phyloP scores from a whole-genome alignment of 106 monocot genomes.

The Dioscorea alata region DNA sequence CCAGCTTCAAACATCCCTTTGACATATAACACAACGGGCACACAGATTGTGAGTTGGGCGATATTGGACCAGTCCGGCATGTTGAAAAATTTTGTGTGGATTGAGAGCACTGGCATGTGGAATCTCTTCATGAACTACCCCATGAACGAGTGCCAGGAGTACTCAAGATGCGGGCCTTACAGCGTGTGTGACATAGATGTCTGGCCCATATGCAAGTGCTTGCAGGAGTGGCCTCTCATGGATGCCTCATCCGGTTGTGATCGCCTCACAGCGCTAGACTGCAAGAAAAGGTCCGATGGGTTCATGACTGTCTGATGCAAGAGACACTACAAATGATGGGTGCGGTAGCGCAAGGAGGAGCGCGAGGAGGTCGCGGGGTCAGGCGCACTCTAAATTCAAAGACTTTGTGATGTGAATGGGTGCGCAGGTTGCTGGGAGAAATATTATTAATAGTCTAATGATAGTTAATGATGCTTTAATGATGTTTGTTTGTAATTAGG shows the following conservation, averaged over 20 bases:
- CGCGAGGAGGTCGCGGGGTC: too few relatives aligned
- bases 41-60: constrained; percentile 2
- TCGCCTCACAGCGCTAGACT: constrained; percentile 28
- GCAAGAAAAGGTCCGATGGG: constrained; percentile 24
- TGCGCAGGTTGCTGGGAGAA: too few relatives aligned
- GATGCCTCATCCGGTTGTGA: constrained; percentile 29
- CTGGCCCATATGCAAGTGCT: constrained; percentile 34
- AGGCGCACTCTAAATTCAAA: too few relatives aligned
- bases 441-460: too few relatives aligned
- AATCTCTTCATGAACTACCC: constrained; percentile 20
- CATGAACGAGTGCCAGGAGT: constrained; percentile 25
- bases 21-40: not conserved
- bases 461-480: too few relatives aligned
- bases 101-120: constrained; percentile 14
- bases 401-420: too few relatives aligned
- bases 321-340: too few relatives aligned
- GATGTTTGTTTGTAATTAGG: too few relatives aligned
- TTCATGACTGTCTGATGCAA: too few relatives aligned
- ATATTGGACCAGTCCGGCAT: constrained; percentile 11
- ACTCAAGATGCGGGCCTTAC: constrained; percentile 30
- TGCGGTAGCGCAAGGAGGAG: too few relatives aligned
- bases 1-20: too few relatives aligned
- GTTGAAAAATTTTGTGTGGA: constrained; percentile 20
- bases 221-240: constrained; percentile 27
- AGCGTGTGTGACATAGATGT: constrained; percentile 28